A percentile compares a stretch with the other conserved stretches of the same genome.
Evolutionary conservation across 768 basidiomycete species (phyloP).

Genomic region (Botryobasidium botryosum): DNA sequence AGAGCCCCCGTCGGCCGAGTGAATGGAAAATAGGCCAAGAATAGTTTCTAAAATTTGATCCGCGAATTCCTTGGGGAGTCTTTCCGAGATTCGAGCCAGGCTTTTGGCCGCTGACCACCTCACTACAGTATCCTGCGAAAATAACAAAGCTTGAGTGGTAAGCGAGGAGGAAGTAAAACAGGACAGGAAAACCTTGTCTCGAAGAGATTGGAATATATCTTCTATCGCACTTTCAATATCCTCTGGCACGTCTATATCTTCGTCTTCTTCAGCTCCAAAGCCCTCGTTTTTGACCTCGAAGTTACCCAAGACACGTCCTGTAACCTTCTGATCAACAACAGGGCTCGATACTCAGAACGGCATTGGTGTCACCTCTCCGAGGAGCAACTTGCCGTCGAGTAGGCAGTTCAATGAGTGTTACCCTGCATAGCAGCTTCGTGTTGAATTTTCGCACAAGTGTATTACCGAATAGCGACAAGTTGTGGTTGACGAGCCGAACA

Average conservation of each 20-base stretch:
- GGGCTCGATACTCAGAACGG: neutral
- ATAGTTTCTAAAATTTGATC: slow-evolving; percentile 71
- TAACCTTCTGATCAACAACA: slow-evolving; percentile 1
- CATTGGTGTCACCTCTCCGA: slow-evolving; percentile 25
- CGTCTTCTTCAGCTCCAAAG: slow-evolving; percentile 14
- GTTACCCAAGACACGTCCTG: neutral
- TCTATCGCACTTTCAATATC: slow-evolving; percentile 61
- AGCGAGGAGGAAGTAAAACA: slow-evolving; percentile 1
- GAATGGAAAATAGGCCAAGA: slow-evolving; percentile 58
- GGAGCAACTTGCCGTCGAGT: slow-evolving; percentile 23
- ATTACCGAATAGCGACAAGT: slow-evolving; percentile 31
- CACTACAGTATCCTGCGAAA: slow-evolving; percentile 70
- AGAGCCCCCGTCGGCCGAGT: slow-evolving; percentile 44
- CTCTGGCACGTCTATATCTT: slow-evolving; percentile 53
- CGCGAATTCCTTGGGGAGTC: slow-evolving; percentile 58
- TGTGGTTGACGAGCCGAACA: slow-evolving; percentile 26
- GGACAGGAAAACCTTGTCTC: slow-evolving; percentile 49
- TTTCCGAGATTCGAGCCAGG: slow-evolving; percentile 65
- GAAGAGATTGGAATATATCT: slow-evolving; percentile 49
- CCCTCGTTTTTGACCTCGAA: neutral
- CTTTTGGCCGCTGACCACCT: slow-evolving; percentile 93
- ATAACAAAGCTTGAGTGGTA: slow-evolving; percentile 4
- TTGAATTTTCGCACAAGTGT: slow-evolving; percentile 52
- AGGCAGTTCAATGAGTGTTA: slow-evolving; percentile 42
- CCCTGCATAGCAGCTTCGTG: slow-evolving; percentile 48